These are phyloP conservation scores for Onygena corvina DNA, from an alignment of 2,329 filamentous ascomycete genomes.

Conservation along the genomic window DNA sequence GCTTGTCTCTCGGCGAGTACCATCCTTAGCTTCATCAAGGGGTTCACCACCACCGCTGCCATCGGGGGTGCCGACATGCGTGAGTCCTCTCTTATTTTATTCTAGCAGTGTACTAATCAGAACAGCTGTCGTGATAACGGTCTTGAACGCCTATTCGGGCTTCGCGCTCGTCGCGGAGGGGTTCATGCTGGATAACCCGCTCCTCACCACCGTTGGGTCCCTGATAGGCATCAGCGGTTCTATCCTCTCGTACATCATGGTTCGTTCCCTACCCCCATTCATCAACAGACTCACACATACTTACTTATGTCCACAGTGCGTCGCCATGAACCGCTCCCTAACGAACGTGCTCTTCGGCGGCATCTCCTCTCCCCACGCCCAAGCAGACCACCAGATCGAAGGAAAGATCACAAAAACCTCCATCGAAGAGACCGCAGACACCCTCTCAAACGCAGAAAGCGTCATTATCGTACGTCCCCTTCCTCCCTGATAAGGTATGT, in stretches of 20 bases:
- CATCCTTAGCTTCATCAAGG: constrained; percentile 67
- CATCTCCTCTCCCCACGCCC: constrained; percentile 53
- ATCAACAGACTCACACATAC: constrained; percentile 5
- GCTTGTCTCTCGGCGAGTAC: constrained; percentile 66
- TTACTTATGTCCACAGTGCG: constrained; percentile 45
- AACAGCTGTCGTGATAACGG: constrained; percentile 67
- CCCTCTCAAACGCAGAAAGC: constrained; percentile 61
- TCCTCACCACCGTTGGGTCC: constrained; percentile 73
- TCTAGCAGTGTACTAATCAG: constrained; percentile 14
- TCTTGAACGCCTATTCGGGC: constrained; percentile 80
- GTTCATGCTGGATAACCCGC: constrained; percentile 78
- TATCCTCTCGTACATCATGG: constrained; percentile 72
- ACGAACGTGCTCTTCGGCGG: constrained; percentile 83
- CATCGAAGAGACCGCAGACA: constrained; percentile 68
- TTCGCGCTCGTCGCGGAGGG: constrained; percentile 85
- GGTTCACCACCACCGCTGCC: constrained; percentile 74
- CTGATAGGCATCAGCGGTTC: constrained; percentile 81
- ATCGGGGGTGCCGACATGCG: constrained; percentile 93
- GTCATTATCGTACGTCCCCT: constrained; percentile 56
- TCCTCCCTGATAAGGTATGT: constrained; percentile 48
- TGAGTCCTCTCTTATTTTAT: constrained; percentile 18
- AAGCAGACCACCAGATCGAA: constrained; percentile 63
- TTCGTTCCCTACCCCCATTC: constrained; percentile 12
- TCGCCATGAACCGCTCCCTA: constrained; percentile 85
- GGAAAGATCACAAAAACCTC: constrained; percentile 66